Percentiles rank a stretch among this genome's conserved stretches.
phyloP scores from a whole-genome alignment of 2,329 filamentous ascomycete genomes.

The Cladosporium sphaerospermum region DNA sequence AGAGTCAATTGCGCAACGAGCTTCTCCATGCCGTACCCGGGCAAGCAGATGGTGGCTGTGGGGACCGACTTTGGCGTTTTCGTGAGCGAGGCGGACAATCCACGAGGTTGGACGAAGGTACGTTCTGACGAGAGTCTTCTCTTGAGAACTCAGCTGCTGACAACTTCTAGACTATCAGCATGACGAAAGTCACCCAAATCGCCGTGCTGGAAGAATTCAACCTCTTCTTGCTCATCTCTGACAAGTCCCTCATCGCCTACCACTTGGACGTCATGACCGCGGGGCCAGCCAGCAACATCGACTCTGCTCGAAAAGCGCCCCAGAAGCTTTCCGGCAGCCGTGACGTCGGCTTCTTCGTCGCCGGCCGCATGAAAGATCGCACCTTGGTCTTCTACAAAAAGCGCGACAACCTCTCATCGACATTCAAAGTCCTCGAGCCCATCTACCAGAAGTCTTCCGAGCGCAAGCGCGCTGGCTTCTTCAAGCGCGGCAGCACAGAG shows the following conservation, averaged over 20 bases:
- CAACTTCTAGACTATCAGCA: constrained; percentile 61
- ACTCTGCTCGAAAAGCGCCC: constrained; percentile 76
- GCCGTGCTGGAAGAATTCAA: constrained; percentile 94
- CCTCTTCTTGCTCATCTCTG: constrained; percentile 82
- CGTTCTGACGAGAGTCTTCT: constrained; percentile 29
- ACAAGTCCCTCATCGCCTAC: constrained; percentile 87
- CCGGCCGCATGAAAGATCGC: constrained; percentile 93
- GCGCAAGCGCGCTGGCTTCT: constrained; percentile 63
- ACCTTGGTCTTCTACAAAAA: constrained; percentile 96
- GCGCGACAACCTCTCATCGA: constrained; percentile 77
- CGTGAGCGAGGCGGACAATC: constrained; percentile 80
- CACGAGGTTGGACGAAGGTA: constrained; percentile 85
- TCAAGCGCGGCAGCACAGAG: constrained; percentile 71
- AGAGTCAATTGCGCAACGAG: constrained; percentile 88
- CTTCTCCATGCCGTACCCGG: constrained; percentile 67
- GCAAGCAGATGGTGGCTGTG: constrained; percentile 82
- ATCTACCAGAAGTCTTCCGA: constrained; percentile 89
- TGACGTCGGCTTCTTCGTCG: constrained; percentile 94
- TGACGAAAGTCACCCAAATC: constrained; percentile 77
- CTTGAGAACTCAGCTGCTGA: constrained; percentile 1
- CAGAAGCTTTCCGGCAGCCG: constrained; percentile 81
- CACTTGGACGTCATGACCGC: constrained; percentile 74
- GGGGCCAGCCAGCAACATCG: constrained; percentile 39
- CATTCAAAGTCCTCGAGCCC: constrained; percentile 91
- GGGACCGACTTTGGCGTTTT: constrained; percentile 94